A percentile compares a stretch with the other conserved stretches of the same genome.
These are phyloP conservation scores for Penicillium decumbens DNA, from an alignment of 2,329 filamentous ascomycete species.

Conservation along the genomic window DNA sequence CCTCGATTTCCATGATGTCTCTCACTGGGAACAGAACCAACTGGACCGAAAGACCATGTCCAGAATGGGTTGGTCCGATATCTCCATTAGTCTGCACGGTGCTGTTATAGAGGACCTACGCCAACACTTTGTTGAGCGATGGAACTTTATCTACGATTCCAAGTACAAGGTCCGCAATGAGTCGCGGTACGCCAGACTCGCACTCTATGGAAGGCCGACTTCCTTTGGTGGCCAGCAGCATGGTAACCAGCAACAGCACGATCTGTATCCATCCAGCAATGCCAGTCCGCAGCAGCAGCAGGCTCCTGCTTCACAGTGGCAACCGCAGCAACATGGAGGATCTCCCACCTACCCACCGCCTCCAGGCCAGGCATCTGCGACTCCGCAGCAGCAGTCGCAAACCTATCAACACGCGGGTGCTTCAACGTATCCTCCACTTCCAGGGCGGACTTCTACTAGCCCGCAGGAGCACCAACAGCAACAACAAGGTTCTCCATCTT, in stretches of 20 bases:
- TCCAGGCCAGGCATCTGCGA: slow-evolving; percentile 9
- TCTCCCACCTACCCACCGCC: slow-evolving; percentile 7
- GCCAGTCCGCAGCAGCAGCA: slow-evolving; percentile 16
- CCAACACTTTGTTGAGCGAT: slow-evolving; percentile 76
- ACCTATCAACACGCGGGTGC: slow-evolving; percentile 7
- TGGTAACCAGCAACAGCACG: slow-evolving; percentile 10
- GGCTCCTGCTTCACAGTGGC: slow-evolving; percentile 4
- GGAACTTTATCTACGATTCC: slow-evolving; percentile 83
- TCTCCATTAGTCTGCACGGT: slow-evolving; percentile 70
- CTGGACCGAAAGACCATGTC: slow-evolving; percentile 73
- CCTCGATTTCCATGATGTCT: slow-evolving; percentile 73
- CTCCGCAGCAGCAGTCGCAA: slow-evolving; percentile 12
- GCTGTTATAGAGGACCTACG: slow-evolving; percentile 70
- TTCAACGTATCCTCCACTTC: slow-evolving; percentile 5
- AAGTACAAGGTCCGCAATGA: slow-evolving; percentile 66
- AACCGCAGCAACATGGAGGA: slow-evolving; percentile 15
- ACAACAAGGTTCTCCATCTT: slow-evolving; percentile 3
- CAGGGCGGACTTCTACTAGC: slow-evolving; percentile 8
- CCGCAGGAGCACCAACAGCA: slow-evolving; percentile 13
- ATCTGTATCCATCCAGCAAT: slow-evolving; percentile 13
- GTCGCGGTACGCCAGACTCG: slow-evolving; percentile 44
- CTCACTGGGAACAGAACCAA: slow-evolving; percentile 79
- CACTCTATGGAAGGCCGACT: slow-evolving; percentile 30
- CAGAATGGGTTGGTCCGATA: slow-evolving; percentile 90
- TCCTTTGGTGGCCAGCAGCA: slow-evolving; percentile 21